Evolutionary conservation across 805 yeast species (phyloP).

Genomic region (Saitoella complicata): DNA sequence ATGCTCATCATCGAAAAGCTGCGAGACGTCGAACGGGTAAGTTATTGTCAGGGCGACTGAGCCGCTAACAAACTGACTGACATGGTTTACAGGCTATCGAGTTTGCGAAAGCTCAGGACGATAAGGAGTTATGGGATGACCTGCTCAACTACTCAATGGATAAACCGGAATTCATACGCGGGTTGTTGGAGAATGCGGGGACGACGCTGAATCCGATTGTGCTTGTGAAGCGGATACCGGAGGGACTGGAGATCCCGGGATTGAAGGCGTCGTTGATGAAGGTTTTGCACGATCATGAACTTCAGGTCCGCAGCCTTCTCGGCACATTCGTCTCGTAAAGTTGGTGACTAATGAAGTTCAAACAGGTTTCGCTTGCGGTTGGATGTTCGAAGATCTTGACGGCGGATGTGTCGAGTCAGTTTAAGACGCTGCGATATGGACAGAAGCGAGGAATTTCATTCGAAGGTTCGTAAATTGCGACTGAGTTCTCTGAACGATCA

Average conservation of each 20-base stretch:
- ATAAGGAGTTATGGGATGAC: constrained; percentile 66
- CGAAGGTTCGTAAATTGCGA: too few species aligned
- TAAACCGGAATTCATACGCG: constrained; percentile 61
- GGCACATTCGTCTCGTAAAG: too few species aligned
- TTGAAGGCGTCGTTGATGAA: constrained; percentile 42
- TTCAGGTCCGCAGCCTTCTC: constrained; percentile 13
- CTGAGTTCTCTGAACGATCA: too few species aligned
- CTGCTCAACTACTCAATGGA: constrained; percentile 53
- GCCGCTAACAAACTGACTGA: too few species aligned
- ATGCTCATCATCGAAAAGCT: constrained; percentile 59
- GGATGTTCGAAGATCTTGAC: too few species aligned
- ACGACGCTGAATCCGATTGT: constrained; percentile 43
- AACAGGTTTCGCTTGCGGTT: too few species aligned
- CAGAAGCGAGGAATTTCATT: too few species aligned
- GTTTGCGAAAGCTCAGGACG: constrained; percentile 54
- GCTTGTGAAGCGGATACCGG: constrained; percentile 49
- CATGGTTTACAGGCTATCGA: constrained; percentile 37
- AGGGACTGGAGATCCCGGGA: constrained; percentile 45
- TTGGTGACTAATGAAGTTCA: too few species aligned
- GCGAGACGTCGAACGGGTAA: constrained; percentile 46
- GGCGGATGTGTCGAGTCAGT: too few species aligned
- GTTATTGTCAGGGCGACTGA: too few species aligned
- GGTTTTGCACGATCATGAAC: constrained; percentile 47
- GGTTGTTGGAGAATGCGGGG: constrained; percentile 53
- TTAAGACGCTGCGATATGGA: too few species aligned